Evolutionary conservation across 2,329 filamentous ascomycete species (phyloP).

Genomic region (Thielaviopsis ethacetica): DNA sequence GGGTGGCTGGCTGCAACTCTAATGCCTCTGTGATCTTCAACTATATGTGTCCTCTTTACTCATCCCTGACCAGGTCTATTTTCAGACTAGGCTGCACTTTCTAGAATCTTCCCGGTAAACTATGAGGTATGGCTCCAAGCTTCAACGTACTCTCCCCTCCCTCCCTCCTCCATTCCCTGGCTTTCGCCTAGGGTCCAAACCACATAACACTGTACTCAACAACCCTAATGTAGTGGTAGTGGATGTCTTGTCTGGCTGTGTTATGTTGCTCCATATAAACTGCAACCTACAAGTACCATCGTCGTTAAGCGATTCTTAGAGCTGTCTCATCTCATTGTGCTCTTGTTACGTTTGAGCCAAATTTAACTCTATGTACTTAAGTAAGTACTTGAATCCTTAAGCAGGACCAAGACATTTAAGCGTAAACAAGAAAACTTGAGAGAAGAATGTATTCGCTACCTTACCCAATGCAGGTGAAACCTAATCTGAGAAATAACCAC

Average conservation of each 20-base stretch:
- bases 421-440: not conserved
- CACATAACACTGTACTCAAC: no score
- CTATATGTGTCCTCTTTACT: constrained; percentile 8
- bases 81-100: constrained; percentile 2
- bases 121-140: not conserved
- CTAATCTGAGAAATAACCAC: not conserved
- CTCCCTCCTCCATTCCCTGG: no score
- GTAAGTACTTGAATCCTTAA: no score
- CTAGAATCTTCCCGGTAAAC: constrained; percentile 8
- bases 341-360: not conserved
- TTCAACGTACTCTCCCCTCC: no score
- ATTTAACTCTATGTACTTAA: not conserved
- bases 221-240: not conserved
- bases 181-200: no score
- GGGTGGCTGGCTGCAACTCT: not conserved
- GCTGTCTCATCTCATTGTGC: not conserved
- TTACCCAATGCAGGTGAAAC: not conserved
- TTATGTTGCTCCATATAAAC: no score
- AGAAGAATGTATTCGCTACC: not conserved
- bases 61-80: constrained; percentile 5
- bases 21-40: not conserved
- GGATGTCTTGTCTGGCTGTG: no score
- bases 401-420: no score
- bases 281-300: not conserved
- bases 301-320: not conserved